A percentile compares a stretch with the other conserved stretches of the same genome.
phyloP scores from a whole-genome alignment of 176 grass and related monocot genomes.

The Leersia perrieri region DNA sequence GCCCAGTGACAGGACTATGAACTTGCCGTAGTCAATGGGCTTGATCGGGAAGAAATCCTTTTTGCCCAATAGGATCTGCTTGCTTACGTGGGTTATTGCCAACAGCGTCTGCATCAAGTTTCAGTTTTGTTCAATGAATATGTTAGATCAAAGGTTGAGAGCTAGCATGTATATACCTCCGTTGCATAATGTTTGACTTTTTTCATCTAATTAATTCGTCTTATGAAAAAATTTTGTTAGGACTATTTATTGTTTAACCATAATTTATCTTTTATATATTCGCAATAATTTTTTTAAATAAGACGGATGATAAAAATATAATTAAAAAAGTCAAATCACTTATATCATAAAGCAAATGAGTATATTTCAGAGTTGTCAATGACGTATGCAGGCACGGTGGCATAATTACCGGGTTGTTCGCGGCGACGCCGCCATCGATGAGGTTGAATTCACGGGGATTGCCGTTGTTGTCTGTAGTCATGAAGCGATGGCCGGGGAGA shows the following conservation, averaged over 20 bases:
- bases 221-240: too few species aligned
- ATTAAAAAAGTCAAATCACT: too few species aligned
- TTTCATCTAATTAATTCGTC: too few species aligned
- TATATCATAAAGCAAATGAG: too few species aligned
- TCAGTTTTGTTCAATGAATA: background rate
- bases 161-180: too few species aligned
- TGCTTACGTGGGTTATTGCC: constrained; percentile 54
- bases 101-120: constrained; percentile 39
- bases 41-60: constrained; percentile 36
- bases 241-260: too few species aligned
- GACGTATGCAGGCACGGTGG: background rate
- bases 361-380: too few species aligned
- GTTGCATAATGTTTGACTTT: too few species aligned
- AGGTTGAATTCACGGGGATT: constrained; percentile 52
- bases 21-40: constrained; percentile 35
- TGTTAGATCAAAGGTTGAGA: background rate
- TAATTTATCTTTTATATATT: too few species aligned
- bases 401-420: constrained; percentile 60
- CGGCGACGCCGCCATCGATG: constrained; percentile 63
- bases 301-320: too few species aligned
- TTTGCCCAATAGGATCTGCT: constrained; percentile 44
- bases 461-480: constrained; percentile 41
- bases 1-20: constrained; percentile 59
- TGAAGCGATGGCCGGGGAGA: constrained; percentile 46
- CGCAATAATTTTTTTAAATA: too few species aligned